Base-by-base conservation (phyloP, 331 rosid species). In the Spiraea crenata region DNA sequence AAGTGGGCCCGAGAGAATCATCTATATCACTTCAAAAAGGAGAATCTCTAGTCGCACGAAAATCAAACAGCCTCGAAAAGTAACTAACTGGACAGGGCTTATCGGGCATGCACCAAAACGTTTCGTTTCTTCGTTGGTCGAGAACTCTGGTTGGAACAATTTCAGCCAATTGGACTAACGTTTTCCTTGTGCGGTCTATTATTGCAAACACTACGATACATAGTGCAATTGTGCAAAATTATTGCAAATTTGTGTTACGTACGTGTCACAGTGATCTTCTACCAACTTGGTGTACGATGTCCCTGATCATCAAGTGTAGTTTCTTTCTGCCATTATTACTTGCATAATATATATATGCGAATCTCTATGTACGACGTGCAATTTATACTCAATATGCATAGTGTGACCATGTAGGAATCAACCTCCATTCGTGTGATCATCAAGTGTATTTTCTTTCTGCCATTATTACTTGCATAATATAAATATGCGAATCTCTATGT, bases 1-100 rank as follows among this genome's bases (percentile, higher is more conserved):
- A 34, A 57, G 83, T 81, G 66, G 92, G 88, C 48, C 90, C 88
- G 44, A 54, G 41, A 77, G 80, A 82, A 87, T 85, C 85, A 6
- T 74, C 70, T 35, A 65, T 44, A 74, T 76, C 83, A 59, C 77
- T 71, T 77, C 82, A 66, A 37, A 85, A 74, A 71, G 85, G 57
- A 37, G 71, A 17, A 56, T 73, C 47, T 54, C 54, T 60, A 62
- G 65, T 15, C 52, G 5, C 50, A 25, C 41, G 39, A 67, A 79
- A 81, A 17, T 12, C 0, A 50, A 5, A 72, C 77, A 77, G 80
- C 72, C 38, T 68, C 50, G 20, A 76, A 57, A 65, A 70, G 82
- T 42, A 77, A 79, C 81, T 37, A 67, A 66, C 71, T 55, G 63
- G 73, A 34, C 64, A 19, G 45, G 20, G 40, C 19, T 67, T 51